phyloP scores from a whole-genome alignment of 208 protist genomes.

The Phytomonas francai region DNA sequence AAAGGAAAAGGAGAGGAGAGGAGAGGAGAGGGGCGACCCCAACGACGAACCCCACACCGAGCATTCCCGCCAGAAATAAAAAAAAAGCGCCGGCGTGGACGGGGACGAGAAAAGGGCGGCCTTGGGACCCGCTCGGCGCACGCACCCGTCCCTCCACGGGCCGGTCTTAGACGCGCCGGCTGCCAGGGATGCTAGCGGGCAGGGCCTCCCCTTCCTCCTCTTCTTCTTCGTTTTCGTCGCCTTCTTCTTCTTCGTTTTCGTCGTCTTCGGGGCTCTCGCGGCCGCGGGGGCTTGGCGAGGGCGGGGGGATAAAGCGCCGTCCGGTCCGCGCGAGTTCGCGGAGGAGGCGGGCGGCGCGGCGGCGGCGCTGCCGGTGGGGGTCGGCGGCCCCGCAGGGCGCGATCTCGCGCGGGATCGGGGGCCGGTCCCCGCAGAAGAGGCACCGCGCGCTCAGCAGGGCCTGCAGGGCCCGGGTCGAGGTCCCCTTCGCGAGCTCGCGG shows the following conservation, averaged over 20 bases:
- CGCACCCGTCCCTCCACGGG: too few species aligned
- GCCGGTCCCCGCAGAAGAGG: conserved; percentile 28
- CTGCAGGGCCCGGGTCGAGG: conserved; percentile 17
- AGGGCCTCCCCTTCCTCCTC: conserved; percentile 4
- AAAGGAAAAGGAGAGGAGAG: not conserved
- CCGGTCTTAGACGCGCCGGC: conserved; percentile 15
- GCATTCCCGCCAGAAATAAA: not conserved
- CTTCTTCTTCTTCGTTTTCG: not conserved
- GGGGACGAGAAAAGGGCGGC: conserved; percentile 17
- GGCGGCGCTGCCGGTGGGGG: conserved; percentile 22
- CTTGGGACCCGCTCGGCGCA: too few species aligned
- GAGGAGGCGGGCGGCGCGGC: conserved; percentile 26
- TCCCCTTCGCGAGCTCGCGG: conserved; percentile 21
- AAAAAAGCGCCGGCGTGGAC: conserved; percentile 5
- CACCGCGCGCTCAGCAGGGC: conserved; percentile 20
- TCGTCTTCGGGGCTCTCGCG: conserved; percentile 2
- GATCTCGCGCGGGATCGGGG: conserved; percentile 26
- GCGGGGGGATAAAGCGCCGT: conserved; percentile 29
- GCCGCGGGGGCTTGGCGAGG: conserved; percentile 8
- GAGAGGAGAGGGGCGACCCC: not conserved
- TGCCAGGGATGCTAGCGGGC: conserved; percentile 16
- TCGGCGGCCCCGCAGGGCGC: conserved; percentile 25
- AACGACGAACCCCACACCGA: not conserved
- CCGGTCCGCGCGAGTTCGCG: conserved; percentile 19
- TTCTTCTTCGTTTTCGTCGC: conserved; percentile 1